A percentile compares a stretch with the other conserved stretches of the same genome.
Conservation (phyloP, 148 eudicot species). For the Simmondsia chinensis region DNA sequence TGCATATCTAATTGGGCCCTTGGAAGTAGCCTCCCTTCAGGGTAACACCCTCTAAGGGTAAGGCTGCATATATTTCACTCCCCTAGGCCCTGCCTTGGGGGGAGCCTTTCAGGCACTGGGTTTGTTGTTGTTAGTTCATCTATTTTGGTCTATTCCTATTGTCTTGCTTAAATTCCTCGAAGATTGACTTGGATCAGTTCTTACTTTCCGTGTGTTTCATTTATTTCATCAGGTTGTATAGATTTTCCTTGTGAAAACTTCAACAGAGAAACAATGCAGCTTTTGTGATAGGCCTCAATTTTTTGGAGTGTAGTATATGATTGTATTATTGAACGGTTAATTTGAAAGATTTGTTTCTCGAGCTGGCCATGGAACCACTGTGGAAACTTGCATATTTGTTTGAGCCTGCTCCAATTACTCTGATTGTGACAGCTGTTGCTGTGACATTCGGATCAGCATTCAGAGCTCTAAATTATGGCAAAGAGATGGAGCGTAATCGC, state of each 20-base stretch:
- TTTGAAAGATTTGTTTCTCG: constrained; percentile 4
- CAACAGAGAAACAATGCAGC: constrained; percentile 19
- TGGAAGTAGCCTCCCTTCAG: too few relatives aligned
- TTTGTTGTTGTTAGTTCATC: too few relatives aligned
- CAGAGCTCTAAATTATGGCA: constrained; percentile 81
- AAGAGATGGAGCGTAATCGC: constrained; percentile 93
- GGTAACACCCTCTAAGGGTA: too few relatives aligned
- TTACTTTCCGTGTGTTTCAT: neutral
- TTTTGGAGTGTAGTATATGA: neutral
- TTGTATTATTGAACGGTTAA: neutral
- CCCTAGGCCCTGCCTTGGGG: too few relatives aligned
- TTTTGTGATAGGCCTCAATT: constrained; percentile 1
- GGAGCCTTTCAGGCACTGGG: too few relatives aligned
- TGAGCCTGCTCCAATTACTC: constrained; percentile 89
- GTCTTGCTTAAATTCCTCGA: neutral
- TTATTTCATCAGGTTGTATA: constrained; percentile 27
- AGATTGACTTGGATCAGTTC: neutral
- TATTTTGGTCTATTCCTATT: neutral
- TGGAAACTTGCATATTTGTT: constrained; percentile 76
- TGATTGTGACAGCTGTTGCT: constrained; percentile 76
- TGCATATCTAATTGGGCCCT: too few relatives aligned
- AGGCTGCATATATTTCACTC: too few relatives aligned
- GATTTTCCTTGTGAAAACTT: constrained; percentile 18
- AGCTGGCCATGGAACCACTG: constrained; percentile 58
- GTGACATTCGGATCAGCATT: constrained; percentile 88